Evolutionary conservation across 345 rosid genomes (phyloP).

Genomic region (Laguncularia racemosa): DNA sequence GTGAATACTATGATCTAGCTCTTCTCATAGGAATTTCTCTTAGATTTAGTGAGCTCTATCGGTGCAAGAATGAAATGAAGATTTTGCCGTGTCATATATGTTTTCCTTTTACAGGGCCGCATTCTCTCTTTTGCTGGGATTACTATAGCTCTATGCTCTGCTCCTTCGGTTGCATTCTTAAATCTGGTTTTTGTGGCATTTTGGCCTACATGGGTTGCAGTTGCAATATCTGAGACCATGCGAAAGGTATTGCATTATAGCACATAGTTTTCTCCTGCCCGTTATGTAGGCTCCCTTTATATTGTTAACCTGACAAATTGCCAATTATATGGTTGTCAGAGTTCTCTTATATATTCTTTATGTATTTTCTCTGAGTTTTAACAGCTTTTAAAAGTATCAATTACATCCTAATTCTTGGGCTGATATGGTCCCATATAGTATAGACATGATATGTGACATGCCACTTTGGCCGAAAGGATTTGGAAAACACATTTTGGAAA

Average conservation of each 20-base stretch:
- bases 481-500: no score
- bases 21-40: no score
- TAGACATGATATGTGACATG: no score
- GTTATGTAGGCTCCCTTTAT: not conserved
- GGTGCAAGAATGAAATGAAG: no score
- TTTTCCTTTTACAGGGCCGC: constrained; percentile 42
- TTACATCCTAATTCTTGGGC: no score
- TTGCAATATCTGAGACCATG: constrained; percentile 77
- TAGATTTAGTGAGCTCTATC: no score
- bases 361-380: no score
- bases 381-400: no score
- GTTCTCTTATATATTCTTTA: not conserved
- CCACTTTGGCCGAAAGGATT: not conserved
- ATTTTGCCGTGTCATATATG: no score
- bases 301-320: not conserved
- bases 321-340: not conserved
- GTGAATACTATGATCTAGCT: no score
- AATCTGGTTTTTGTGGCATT: constrained; percentile 68
- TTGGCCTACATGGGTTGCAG: constrained; percentile 85
- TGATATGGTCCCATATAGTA: no score
- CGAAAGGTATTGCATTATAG: constrained; percentile 51
- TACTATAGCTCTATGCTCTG: constrained; percentile 66
- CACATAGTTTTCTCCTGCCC: no score
- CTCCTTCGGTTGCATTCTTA: constrained; percentile 63
- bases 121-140: constrained; percentile 84